These are phyloP conservation scores for Yarrowia divulgata DNA, from an alignment of 805 yeast genomes.

Conservation along the genomic window DNA sequence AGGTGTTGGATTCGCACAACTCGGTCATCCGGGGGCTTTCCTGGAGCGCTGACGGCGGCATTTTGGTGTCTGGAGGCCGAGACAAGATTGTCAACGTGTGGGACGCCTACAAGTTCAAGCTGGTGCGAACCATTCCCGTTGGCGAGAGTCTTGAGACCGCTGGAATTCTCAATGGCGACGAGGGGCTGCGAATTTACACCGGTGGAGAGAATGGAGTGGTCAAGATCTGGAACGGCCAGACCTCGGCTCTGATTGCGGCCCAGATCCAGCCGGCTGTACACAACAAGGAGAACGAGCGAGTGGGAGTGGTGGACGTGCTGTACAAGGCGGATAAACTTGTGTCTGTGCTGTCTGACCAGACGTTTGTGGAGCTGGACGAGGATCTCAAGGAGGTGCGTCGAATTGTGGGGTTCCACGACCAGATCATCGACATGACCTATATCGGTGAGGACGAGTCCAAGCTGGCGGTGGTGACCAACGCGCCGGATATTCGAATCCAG, in stretches of 20 bases:
- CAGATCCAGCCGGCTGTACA: constrained; percentile 49
- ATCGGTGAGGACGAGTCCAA: constrained; percentile 63
- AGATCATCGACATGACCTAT: constrained; percentile 85
- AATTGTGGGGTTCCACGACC: constrained; percentile 94
- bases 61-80: constrained; percentile 84
- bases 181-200: constrained; percentile 57
- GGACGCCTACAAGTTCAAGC: constrained; percentile 61
- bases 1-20: constrained; percentile 72
- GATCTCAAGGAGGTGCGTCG: constrained; percentile 54
- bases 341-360: constrained; percentile 79
- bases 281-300: constrained; percentile 61
- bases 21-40: constrained; percentile 87
- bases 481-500: constrained; percentile 83
- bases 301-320: constrained; percentile 67
- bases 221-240: constrained; percentile 65
- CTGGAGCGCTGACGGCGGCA: constrained; percentile 61
- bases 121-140: constrained; percentile 72
- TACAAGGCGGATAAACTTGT: constrained; percentile 45
- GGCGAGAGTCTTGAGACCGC: constrained; percentile 58
- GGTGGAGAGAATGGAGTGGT: constrained; percentile 83
- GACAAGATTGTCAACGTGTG: constrained; percentile 76
- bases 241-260: constrained; percentile 58
- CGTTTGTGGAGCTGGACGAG: constrained; percentile 62
- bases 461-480: constrained; percentile 90
- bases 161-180: constrained; percentile 48